phyloP scores from a whole-genome alignment of 306 rosid species.

The Crataegus laevigata region DNA sequence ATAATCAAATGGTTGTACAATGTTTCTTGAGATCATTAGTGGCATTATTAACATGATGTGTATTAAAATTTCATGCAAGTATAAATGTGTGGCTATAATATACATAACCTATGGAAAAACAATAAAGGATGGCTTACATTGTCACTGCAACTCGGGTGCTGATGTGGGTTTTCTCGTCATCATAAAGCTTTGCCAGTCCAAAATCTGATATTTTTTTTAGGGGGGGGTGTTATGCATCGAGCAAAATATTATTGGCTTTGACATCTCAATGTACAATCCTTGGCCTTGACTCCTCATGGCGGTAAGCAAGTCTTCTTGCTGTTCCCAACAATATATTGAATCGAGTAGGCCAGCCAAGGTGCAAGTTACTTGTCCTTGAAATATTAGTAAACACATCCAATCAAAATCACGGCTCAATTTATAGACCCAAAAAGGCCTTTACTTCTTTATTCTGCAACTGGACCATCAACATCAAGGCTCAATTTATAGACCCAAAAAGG shows the following conservation, averaged over 20 bases:
- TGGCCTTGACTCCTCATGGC: slow-evolving; percentile 27
- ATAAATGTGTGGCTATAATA: too few relatives aligned
- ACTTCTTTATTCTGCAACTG: too few relatives aligned
- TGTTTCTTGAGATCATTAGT: not conserved
- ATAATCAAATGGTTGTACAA: not conserved
- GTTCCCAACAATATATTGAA: slow-evolving; percentile 22
- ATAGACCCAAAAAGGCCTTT: too few relatives aligned
- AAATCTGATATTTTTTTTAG: slow-evolving; percentile 31
- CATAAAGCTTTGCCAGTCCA: slow-evolving; percentile 33
- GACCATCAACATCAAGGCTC: too few relatives aligned
- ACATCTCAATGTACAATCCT: slow-evolving; percentile 31
- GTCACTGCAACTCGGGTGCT: slow-evolving; percentile 33
- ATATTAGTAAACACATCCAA: not conserved
- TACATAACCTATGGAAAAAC: too few relatives aligned
- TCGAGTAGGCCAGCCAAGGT: slow-evolving; percentile 22
- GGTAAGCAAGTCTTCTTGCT: slow-evolving; percentile 27
- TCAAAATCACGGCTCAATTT: not conserved
- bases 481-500: too few relatives aligned
- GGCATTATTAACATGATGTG: not conserved
- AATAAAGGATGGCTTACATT: slow-evolving; percentile 11
- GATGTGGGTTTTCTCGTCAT: slow-evolving; percentile 24
- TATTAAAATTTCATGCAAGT: too few relatives aligned
- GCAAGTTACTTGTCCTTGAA: slow-evolving; percentile 4
- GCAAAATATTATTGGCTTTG: slow-evolving; percentile 33
- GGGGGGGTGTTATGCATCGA: slow-evolving; percentile 14